Evolutionary conservation across 1,139 yeast species (phyloP).

Genomic region (Scheffersomyces lignicola): DNA sequence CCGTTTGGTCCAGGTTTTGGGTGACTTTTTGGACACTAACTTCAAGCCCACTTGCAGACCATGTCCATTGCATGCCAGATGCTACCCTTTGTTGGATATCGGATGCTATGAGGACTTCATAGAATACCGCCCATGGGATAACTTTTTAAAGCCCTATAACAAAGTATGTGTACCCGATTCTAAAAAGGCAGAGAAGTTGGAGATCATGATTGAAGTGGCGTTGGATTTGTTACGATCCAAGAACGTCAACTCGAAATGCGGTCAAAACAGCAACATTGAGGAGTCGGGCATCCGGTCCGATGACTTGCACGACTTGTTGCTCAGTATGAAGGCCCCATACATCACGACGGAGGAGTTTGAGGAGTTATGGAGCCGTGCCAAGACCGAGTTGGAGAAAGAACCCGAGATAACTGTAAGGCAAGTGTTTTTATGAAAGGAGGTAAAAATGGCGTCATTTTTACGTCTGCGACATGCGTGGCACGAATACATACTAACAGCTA

Average conservation of each 20-base stretch:
- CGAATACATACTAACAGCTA: constrained; percentile 18
- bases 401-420: constrained; percentile 79
- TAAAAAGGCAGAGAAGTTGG: constrained; percentile 66
- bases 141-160: constrained; percentile 49
- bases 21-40: constrained; percentile 33
- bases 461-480: constrained; percentile 3
- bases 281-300: constrained; percentile 53
- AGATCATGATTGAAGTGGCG: constrained; percentile 66
- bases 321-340: constrained; percentile 56
- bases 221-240: constrained; percentile 65
- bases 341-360: constrained; percentile 75
- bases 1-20: constrained; percentile 19
- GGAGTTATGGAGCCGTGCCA: constrained; percentile 73
- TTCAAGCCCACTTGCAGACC: constrained; percentile 65
- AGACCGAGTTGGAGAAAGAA: constrained; percentile 64
- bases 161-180: constrained; percentile 74
- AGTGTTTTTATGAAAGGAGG: constrained; percentile 35
- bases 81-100: constrained; percentile 58
- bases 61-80: constrained; percentile 83
- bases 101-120: constrained; percentile 73
- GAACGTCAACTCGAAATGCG: constrained; percentile 71
- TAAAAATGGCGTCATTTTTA: constrained; percentile 5
- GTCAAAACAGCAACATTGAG: constrained; percentile 46
- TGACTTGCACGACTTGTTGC: constrained; percentile 61
- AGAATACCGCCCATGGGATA: constrained; percentile 58